Evolutionary conservation across 2,329 filamentous ascomycete species (phyloP).

Genomic region (Fusarium piperis): DNA sequence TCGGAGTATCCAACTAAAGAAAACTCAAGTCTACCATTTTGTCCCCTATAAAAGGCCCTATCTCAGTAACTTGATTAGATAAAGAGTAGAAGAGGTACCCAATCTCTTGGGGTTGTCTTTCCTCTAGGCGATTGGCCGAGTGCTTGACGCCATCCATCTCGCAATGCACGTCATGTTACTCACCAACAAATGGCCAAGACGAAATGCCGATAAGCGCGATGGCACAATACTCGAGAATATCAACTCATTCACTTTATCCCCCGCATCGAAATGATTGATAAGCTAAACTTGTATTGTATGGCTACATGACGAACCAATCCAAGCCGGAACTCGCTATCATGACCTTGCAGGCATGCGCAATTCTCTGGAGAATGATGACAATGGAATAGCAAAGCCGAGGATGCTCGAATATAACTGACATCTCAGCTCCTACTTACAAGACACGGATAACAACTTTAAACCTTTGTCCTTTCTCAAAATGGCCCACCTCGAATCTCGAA

Average conservation of each 20-base stretch:
- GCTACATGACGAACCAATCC: not conserved
- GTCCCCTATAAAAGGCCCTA: not conserved
- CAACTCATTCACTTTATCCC: not conserved
- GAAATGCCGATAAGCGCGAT: not conserved
- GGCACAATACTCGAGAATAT: not conserved
- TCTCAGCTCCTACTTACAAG: not conserved
- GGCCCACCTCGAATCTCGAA: conserved; percentile 53
- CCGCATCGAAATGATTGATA: not conserved
- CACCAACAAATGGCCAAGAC: not conserved
- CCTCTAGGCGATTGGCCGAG: not conserved
- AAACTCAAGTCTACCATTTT: not conserved
- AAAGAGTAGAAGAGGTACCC: not conserved
- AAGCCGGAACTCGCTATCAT: not conserved
- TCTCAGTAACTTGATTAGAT: not conserved
- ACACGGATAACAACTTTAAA: not conserved
- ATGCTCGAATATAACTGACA: not conserved
- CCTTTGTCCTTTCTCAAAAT: not conserved
- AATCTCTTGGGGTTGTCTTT: not conserved
- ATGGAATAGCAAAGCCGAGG: not conserved
- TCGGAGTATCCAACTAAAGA: not conserved
- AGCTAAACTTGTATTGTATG: not conserved
- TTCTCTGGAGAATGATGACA: not conserved
- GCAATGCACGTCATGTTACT: not conserved
- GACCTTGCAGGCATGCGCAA: not conserved
- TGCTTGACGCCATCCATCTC: not conserved